A percentile compares a stretch with the other conserved stretches of the same genome.
These are phyloP conservation scores for Udeniomyces megalosporus DNA, from an alignment of 768 basidiomycete genomes.

Conservation along the genomic window DNA sequence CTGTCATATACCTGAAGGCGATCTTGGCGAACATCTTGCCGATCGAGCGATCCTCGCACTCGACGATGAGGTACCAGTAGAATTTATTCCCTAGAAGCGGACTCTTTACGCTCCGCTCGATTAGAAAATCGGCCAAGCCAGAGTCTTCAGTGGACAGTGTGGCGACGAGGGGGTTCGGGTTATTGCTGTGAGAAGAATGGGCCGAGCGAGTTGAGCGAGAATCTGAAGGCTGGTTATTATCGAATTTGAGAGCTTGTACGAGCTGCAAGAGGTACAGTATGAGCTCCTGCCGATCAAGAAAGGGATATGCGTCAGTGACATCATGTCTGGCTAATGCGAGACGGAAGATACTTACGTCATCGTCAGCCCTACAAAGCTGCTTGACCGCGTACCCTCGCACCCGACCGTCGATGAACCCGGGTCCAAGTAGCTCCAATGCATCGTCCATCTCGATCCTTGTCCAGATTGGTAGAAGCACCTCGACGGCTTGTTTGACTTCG, in stretches of 20 bases:
- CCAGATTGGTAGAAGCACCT: slow-evolving; percentile 88
- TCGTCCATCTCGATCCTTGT: slow-evolving; percentile 94
- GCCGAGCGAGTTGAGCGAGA: slow-evolving; percentile 28
- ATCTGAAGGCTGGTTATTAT: slow-evolving; percentile 34
- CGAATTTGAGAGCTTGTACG: slow-evolving; percentile 95
- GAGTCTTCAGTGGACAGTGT: slow-evolving; percentile 53
- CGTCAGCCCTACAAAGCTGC: slow-evolving; percentile 77
- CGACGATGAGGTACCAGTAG: slow-evolving; percentile 97
- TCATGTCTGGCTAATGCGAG: not conserved
- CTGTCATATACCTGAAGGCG: slow-evolving; percentile 75
- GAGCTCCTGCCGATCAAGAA: slow-evolving; percentile 85
- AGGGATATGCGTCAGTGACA: not conserved
- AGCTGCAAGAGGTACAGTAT: slow-evolving; percentile 83
- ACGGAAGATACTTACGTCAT: slow-evolving; percentile 50
- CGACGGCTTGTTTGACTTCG: slow-evolving; percentile 95
- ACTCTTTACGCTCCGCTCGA: slow-evolving; percentile 66
- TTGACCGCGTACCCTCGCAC: slow-evolving; percentile 88
- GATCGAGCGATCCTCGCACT: slow-evolving; percentile 64
- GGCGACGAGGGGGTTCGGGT: not conserved
- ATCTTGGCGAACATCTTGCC: slow-evolving; percentile 89
- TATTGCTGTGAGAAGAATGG: slow-evolving; percentile 36
- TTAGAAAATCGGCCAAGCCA: slow-evolving; percentile 82
- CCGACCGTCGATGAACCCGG: slow-evolving; percentile 47
- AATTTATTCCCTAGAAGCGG: slow-evolving; percentile 73
- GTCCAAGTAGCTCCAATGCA: slow-evolving; percentile 84